Evolutionary conservation across 2,329 filamentous ascomycete genomes (phyloP), one percentile per base, ranked within the genome.

Genomic region (Fusarium pilosicola): DNA sequence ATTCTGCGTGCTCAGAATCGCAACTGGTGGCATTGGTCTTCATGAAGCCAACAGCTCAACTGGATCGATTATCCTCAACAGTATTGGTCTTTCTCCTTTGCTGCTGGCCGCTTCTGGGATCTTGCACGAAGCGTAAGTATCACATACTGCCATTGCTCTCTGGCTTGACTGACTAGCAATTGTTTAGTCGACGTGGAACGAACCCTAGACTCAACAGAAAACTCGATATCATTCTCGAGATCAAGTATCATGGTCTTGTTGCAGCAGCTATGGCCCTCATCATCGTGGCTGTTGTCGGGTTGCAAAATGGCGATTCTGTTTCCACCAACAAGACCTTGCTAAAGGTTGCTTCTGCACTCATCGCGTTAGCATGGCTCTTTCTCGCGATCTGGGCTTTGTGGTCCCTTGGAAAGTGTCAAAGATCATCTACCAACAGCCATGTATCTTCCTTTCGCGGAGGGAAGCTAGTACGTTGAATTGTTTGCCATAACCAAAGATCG

Each of bases 121-220:
- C 18, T n/a, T 68, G 15, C 65, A 68, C 4, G 65, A 68, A 14
- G 65, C 63, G 65, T 68, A 22, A 36, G 64, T 49, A 36, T 36
- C 34, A 36, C 17, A 10, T 0, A 10, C 34, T 36, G 34, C 17
- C 34, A 17, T 36, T 36, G 34, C 17, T 36, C 34, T 36, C 17
- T 36, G 34, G 1, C 17, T 18, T 36, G 9, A 36, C 34, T 36
- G 34, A 36, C 34, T 36, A 36, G 9, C 17, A 36, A 36, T 36
- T 36, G 34, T 36, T 36, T 36, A 36, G 34, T 36, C 65, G 65
- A 28, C 48, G 65, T 36, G 62, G 44, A 2, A 68, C 65, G 17
- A 62, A 68, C 10, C 65, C 65, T 6, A 32, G 65, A 52, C 45
- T 68, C 2, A 67, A 68, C 24, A 59, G 65, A 39, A 65, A 65